Base-by-base conservation (phyloP, 2,329 filamentous ascomycete genomes). In the Celoporthe dispersa region DNA sequence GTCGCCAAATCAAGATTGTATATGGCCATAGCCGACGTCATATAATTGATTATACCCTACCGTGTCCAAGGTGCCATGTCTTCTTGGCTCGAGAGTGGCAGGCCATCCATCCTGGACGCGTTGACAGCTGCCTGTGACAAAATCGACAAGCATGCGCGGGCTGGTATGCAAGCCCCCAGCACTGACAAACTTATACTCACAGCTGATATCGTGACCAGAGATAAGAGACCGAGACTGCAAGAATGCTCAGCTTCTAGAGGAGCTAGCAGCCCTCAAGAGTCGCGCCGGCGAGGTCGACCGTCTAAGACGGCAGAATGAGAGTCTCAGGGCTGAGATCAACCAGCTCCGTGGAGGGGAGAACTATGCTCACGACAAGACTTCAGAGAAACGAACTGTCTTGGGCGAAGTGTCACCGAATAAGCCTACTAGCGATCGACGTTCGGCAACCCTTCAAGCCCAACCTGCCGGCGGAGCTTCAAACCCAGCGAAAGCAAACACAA, bases 261-360 rank as follows among this genome's bases (percentile, higher is more conserved):
- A 84, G 71, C 70, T 84, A 12, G 75, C 78, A 33, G 73, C 74
- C n/a, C 74, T 84, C 6, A 79, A 73, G 57, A 73, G 70, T 16
- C 76, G 73, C 31, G 78, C 77, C n/a, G 76, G 75, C 22, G 73
- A 77, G 35, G 78, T 79, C 28, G 77, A 80, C 19, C 75, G 72
- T 1, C 74, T 87, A 35, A 79, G 84, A 67, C 73, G 79, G 22
- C 83, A 86, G 70, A 85, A 85, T 65, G 73, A 73, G n/a, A 71
- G 76, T 5, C 78, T 88, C 7, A 79, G 77, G 64, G 75, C 73
- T 41, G 79, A 84, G 67, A 70, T 86, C 12, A 71, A 73, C 4
- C 72, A 76, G 12, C 75, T 83, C 28, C 70, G 75, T 66, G 37
- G 70, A 31, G 9, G 69, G 51, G 67, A 69, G 61, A 64, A 71